Evolutionary conservation across 2,329 filamentous ascomycete species (phyloP).

Genomic region (Cordyceps farinosa): DNA sequence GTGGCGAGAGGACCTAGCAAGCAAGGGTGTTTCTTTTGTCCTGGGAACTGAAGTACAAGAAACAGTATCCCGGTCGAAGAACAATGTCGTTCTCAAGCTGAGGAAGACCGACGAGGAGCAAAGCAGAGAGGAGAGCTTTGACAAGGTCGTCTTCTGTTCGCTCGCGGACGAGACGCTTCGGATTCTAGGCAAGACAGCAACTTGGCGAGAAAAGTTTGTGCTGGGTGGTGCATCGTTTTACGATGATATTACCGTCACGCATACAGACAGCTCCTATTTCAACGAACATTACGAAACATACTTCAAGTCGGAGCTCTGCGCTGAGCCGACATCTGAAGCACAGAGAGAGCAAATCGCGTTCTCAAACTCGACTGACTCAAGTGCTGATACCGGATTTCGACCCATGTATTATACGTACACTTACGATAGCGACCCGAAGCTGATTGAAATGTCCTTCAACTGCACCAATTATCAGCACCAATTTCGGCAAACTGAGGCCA

Average conservation of each 20-base stretch:
- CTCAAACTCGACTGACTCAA: conserved; percentile 42
- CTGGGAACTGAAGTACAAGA: conserved; percentile 53
- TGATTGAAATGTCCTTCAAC: conserved; percentile 70
- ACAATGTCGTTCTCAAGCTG: conserved; percentile 51
- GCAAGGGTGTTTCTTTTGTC: conserved; percentile 53
- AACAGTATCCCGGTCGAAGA: conserved; percentile 48
- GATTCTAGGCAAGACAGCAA: conserved; percentile 55
- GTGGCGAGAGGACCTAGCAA: conserved; percentile 53
- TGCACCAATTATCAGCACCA: conserved; percentile 74
- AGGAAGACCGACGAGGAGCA: conserved; percentile 49
- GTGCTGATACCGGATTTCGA: conserved; percentile 51
- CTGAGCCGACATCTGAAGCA: conserved; percentile 40
- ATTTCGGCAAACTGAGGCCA: conserved; percentile 45
- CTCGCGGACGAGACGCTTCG: conserved; percentile 61
- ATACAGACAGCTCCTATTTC: conserved; percentile 63
- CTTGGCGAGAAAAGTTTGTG: conserved; percentile 60
- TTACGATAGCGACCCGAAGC: conserved; percentile 52
- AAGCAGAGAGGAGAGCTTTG: conserved; percentile 52
- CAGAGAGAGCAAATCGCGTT: conserved; percentile 39
- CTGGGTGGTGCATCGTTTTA: conserved; percentile 68
- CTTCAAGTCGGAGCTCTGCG: conserved; percentile 50
- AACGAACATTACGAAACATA: conserved; percentile 63
- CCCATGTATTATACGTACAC: conserved; percentile 65
- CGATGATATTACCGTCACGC: conserved; percentile 69
- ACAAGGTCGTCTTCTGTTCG: conserved; percentile 64